Conservation (phyloP, 371 early-diverging fungal species). For the Actinomucor elegans region DNA sequence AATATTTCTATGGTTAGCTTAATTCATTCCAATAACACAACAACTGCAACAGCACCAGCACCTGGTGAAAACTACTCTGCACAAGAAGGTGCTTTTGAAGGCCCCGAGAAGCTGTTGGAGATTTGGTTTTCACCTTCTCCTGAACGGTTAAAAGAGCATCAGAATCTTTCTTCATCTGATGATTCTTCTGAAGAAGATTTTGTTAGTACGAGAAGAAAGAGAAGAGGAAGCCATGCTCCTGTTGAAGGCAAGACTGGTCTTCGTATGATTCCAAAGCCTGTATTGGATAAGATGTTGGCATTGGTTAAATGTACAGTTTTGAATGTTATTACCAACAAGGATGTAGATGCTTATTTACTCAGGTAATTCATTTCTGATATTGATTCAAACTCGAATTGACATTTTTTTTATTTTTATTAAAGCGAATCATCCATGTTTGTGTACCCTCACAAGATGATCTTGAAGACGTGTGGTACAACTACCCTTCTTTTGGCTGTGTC, state of each 20-base stretch:
- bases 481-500: slow-evolving; percentile 86
- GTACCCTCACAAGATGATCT: slow-evolving; percentile 88
- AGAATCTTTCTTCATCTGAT: slow-evolving; percentile 25
- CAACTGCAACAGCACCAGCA: slow-evolving; percentile 9
- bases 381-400: not conserved
- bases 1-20: slow-evolving; percentile 9
- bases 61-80: slow-evolving; percentile 45
- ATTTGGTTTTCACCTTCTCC: slow-evolving; percentile 82
- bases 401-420: slow-evolving; percentile 17
- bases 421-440: slow-evolving; percentile 97
- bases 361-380: slow-evolving; percentile 57
- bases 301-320: slow-evolving; percentile 92
- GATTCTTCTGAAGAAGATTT: slow-evolving; percentile 30
- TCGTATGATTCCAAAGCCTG: slow-evolving; percentile 69
- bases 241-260: slow-evolving; percentile 57
- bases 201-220: not conserved
- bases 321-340: slow-evolving; percentile 74
- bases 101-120: slow-evolving; percentile 96
- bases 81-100: slow-evolving; percentile 72
- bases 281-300: slow-evolving; percentile 89
- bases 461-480: slow-evolving; percentile 98
- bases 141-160: slow-evolving; percentile 29
- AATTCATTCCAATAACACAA: slow-evolving; percentile 3
- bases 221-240: slow-evolving; percentile 11
- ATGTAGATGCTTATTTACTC: slow-evolving; percentile 87